A percentile compares a stretch with the other conserved stretches of the same genome.
phyloP scores from a whole-genome alignment of 768 basidiomycete genomes.

The Plicaturopsis crispa region DNA sequence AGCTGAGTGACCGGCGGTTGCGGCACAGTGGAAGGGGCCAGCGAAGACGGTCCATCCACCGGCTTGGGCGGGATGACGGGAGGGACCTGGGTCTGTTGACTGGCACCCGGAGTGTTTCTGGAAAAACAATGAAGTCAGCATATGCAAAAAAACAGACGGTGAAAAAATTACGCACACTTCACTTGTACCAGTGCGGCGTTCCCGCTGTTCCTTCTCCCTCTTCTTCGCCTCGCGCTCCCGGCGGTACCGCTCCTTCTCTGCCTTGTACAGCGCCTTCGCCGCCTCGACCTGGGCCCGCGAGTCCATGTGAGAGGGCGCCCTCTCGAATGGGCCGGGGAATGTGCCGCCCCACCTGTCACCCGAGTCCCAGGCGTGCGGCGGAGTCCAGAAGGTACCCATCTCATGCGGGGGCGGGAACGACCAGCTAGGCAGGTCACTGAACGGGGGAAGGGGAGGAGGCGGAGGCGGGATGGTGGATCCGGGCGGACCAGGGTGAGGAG shows the following conservation, averaged over 20 bases:
- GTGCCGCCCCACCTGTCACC: background rate
- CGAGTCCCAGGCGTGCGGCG: constrained; percentile 3
- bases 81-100: constrained; percentile 8
- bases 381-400: too few species aligned
- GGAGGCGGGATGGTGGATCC: constrained; percentile 9
- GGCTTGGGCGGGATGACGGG: constrained; percentile 11
- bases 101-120: too few species aligned
- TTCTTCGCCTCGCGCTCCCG: constrained; percentile 44
- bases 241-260: constrained; percentile 64
- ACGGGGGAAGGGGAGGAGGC: constrained; percentile 10
- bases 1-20: constrained; percentile 41
- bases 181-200: background rate
- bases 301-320: constrained; percentile 8
- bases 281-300: constrained; percentile 42
- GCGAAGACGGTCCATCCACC: constrained; percentile 10
- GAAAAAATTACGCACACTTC: constrained; percentile 7
- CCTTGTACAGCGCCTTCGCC: constrained; percentile 61
- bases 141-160: constrained; percentile 8
- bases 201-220: constrained; percentile 24
- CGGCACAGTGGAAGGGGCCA: constrained; percentile 9
- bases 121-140: background rate
- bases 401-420: background rate
- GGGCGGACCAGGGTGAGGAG: constrained; percentile 4
- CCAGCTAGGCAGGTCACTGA: too few species aligned
- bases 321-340: too few species aligned